phyloP scores from a whole-genome alignment of 805 yeast species.

The Candida silvatica region DNA sequence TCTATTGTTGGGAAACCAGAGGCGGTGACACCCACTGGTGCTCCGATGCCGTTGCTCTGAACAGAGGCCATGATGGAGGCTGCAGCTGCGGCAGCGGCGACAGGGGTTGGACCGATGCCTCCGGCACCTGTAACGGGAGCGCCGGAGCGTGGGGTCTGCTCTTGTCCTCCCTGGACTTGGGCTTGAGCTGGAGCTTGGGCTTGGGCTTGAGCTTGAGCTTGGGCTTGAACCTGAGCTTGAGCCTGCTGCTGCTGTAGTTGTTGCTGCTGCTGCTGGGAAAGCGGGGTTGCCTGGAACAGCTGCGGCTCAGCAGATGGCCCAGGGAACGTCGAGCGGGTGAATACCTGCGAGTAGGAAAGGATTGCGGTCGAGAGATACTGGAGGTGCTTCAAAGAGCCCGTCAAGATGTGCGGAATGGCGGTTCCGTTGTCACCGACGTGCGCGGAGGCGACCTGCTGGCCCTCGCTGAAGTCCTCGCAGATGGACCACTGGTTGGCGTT shows the following conservation, averaged over 20 bases:
- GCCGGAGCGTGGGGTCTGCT: background rate
- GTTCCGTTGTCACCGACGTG: conserved; percentile 49
- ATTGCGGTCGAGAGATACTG: conserved; percentile 26
- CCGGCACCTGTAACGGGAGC: background rate
- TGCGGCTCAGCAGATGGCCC: conserved; percentile 32
- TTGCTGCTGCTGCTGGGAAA: too few relatives aligned
- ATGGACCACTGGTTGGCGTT: conserved; percentile 66
- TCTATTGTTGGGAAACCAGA: too few relatives aligned
- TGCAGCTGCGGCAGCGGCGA: conserved; percentile 3
- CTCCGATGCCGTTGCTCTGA: too few relatives aligned
- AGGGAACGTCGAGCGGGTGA: conserved; percentile 24
- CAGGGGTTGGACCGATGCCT: conserved; percentile 1
- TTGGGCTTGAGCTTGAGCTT: too few relatives aligned
- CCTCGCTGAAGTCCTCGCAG: conserved; percentile 79
- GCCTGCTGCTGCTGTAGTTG: too few relatives aligned
- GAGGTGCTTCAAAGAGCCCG: conserved; percentile 35
- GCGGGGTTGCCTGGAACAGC: conserved; percentile 32
- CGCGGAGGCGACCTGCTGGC: conserved; percentile 70
- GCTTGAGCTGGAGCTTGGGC: too few relatives aligned
- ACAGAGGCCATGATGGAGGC: too few relatives aligned
- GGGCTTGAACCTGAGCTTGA: too few relatives aligned
- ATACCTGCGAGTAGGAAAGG: conserved; percentile 19
- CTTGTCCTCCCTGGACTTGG: too few relatives aligned
- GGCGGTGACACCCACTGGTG: background rate
- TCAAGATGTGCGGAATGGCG: conserved; percentile 59